Evolutionary conservation across 2,329 filamentous ascomycete genomes (phyloP), one percentile per base, ranked within the genome.

Genomic region (Diplodia seriata): DNA sequence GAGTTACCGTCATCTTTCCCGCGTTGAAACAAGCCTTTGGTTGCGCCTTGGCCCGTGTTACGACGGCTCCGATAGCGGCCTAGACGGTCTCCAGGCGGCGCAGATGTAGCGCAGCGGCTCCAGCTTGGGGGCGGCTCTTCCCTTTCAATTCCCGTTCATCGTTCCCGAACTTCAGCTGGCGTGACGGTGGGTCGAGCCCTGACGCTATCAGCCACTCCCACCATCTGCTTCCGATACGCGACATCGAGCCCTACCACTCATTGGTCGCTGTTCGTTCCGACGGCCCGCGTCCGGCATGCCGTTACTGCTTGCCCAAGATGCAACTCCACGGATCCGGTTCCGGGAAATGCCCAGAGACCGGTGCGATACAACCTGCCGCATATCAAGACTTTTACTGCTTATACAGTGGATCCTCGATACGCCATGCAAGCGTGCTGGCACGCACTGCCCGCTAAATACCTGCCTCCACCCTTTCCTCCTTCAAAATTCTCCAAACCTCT

Each of bases 181-280:
- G 64, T 67, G 64, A 67, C 64, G 64, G 64, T 67, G 64, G 64
- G 64, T 40, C 64, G 64, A 67, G 64, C 64, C 47, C 51, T 51
- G 59, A 63, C 59, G 31, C 59, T 51, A 38, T 29, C 64, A 47
- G 29, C 54, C 53, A 36, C 43, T n/a, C 23, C 64, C 40, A 50
- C 38, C 63, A 47, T 26, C 9, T 29, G 23, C 12, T 20, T 47
- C 26, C 54, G 64, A 67, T 67, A 40, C 64, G 54, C 64, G 43
- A 67, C 59, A 9, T 11, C 11, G 40, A 49, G 2, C 6, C 59
- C 18, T n/a, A 4, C n/a, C 29, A n/a, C 29, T 26, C 15, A 63
- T 63, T 63, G 59, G 59, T 12, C 4, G 18, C 9, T 2, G 8
- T 6, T 23, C 7, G 4, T 18, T 29, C n/a, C 29, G 12, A 31